Conservation (phyloP, 139 green algal genomes). For the Zygnema cylindricum region DNA sequence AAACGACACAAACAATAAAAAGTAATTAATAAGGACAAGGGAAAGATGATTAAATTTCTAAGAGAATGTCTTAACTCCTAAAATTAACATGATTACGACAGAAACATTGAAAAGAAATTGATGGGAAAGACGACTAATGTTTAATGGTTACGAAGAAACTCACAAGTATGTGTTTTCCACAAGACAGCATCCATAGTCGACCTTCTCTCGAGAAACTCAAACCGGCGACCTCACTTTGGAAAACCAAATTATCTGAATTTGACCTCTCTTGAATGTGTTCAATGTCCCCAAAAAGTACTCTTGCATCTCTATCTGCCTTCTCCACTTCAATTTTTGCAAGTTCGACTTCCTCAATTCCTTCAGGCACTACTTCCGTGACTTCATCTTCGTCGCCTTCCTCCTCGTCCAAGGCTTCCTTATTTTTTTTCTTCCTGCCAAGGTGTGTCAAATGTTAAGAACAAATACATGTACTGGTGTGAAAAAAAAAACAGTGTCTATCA, state of each 20-base stretch:
- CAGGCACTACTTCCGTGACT: slow-evolving; percentile 14
- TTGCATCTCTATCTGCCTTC: slow-evolving; percentile 21
- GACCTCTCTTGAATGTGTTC: not conserved
- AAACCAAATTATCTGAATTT: not conserved
- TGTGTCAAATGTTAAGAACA: not conserved
- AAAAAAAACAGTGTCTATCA: too few relatives aligned
- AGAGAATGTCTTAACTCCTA: too few relatives aligned
- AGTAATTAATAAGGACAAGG: too few relatives aligned
- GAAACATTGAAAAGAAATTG: too few relatives aligned
- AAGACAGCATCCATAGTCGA: not conserved
- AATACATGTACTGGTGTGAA: not conserved
- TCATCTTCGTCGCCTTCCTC: slow-evolving; percentile 43
- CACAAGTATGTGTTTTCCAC: not conserved
- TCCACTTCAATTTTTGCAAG: slow-evolving; percentile 28
- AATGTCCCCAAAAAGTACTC: slow-evolving; percentile 7
- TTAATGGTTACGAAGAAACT: too few relatives aligned
- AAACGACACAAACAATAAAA: too few relatives aligned
- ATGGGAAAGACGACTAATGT: too few relatives aligned
- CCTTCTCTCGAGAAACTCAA: not conserved
- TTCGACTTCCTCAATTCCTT: slow-evolving; percentile 48
- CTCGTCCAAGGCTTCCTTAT: not conserved
- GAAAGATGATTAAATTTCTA: too few relatives aligned
- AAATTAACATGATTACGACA: too few relatives aligned
- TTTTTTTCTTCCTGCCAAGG: not conserved
- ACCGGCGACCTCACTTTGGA: not conserved